Percentiles rank a stretch among this genome's conserved stretches.
Evolutionary conservation across 1,284 basidiomycete genomes (phyloP).

Genomic region (Malassezia japonica): DNA sequence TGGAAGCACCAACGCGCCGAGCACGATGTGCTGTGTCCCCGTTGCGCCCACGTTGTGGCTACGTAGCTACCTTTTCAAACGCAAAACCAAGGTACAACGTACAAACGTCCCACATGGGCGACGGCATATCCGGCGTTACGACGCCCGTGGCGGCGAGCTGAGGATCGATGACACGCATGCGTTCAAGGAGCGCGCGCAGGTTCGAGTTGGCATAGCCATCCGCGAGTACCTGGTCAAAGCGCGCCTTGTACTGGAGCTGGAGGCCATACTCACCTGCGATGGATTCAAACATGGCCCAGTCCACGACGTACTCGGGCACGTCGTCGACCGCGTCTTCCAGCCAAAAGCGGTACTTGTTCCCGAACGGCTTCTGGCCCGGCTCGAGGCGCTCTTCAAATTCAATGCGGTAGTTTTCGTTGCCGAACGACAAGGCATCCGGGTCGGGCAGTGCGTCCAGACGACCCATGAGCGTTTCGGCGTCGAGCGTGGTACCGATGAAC

Average conservation of each 20-base stretch:
- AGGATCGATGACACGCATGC: conserved; percentile 27
- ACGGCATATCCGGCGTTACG: conserved; percentile 22
- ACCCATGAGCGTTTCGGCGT: conserved; percentile 64
- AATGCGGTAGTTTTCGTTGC: conserved; percentile 81
- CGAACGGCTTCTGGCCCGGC: conserved; percentile 55
- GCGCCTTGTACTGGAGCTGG: conserved; percentile 65
- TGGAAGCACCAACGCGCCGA: conserved; percentile 18
- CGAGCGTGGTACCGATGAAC: conserved; percentile 86
- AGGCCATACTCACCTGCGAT: conserved; percentile 75
- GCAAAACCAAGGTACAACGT: conserved; percentile 37
- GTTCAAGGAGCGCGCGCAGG: conserved; percentile 25
- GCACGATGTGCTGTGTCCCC: conserved; percentile 12
- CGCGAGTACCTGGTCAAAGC: conserved; percentile 55
- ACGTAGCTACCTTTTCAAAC: conserved; percentile 29
- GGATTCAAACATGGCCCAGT: conserved; percentile 80
- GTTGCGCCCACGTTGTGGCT: conserved; percentile 10
- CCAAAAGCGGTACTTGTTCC: conserved; percentile 88
- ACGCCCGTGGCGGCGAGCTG: conserved; percentile 10
- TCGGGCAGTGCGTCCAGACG: conserved; percentile 52
- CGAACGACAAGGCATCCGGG: conserved; percentile 61
- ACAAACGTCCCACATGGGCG: conserved; percentile 42
- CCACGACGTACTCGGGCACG: conserved; percentile 90
- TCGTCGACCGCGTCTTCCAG: conserved; percentile 81
- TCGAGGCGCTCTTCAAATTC: conserved; percentile 60
- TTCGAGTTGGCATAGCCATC: conserved; percentile 20